Evolutionary conservation across 1,284 basidiomycete species (phyloP).

Genomic region (Cutaneotrichosporon cutaneum): DNA sequence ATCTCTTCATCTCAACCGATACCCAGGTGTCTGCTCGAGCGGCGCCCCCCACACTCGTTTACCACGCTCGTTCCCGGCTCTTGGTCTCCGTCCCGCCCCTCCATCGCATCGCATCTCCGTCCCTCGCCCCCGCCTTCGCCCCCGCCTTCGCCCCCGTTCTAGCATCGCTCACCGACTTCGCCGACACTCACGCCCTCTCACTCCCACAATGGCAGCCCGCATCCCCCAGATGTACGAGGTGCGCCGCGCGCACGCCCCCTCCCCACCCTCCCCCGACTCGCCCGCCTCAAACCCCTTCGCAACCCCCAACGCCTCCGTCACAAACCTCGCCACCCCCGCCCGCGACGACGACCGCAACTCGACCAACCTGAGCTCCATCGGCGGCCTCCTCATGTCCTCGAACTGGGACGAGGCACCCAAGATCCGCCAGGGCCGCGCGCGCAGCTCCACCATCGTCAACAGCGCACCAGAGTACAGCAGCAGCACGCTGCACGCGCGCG

Average conservation of each 20-base stretch:
- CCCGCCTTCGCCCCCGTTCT: neutral
- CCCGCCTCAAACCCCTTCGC: neutral
- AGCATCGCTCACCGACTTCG: neutral
- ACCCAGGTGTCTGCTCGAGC: neutral
- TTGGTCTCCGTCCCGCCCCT: neutral
- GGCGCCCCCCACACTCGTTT: slow-evolving; percentile 4
- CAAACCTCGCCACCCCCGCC: neutral
- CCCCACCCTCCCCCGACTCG: neutral
- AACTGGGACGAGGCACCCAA: slow-evolving; percentile 6
- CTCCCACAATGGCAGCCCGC: slow-evolving; percentile 13
- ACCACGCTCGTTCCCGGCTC: neutral
- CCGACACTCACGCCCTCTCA: neutral
- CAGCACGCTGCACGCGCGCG: slow-evolving; percentile 13
- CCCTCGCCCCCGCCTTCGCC: no score
- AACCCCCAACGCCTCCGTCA: neutral
- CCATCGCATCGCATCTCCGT: neutral
- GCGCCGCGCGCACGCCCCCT: neutral
- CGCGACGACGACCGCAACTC: slow-evolving; percentile 7
- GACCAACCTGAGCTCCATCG: slow-evolving; percentile 22
- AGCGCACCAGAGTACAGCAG: neutral
- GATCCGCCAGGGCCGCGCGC: neutral
- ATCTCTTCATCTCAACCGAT: neutral
- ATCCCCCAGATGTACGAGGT: slow-evolving; percentile 21
- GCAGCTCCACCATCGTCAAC: slow-evolving; percentile 5
- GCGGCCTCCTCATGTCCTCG: slow-evolving; percentile 19